These are phyloP conservation scores for Boletus rubroflammeus DNA, from an alignment of 768 basidiomycete genomes.

Conservation along the genomic window DNA sequence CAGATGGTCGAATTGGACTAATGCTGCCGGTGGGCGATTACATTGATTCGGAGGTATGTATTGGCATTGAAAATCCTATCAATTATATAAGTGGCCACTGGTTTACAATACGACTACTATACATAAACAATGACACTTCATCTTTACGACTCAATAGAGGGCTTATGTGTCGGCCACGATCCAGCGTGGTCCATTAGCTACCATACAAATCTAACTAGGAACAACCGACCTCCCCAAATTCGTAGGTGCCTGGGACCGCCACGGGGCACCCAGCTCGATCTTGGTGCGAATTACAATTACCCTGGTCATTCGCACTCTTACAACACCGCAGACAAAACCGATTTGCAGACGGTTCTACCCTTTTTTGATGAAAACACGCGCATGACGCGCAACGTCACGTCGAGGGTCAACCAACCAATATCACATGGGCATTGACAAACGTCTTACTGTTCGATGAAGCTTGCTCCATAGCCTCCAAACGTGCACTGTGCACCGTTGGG, in stretches of 20 bases:
- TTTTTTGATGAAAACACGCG: conserved; percentile 12
- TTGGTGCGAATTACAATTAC: conserved; percentile 49
- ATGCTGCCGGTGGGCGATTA: no score
- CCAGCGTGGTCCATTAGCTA: conserved; percentile 8
- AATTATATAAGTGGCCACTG: no score
- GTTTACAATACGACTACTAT: no score
- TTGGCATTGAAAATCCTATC: no score
- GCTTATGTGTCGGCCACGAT: conserved; percentile 2
- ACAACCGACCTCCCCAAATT: conserved; percentile 40
- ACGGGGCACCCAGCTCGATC: conserved; percentile 41
- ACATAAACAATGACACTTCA: not conserved
- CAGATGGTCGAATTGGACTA: not conserved
- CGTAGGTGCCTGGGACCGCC: conserved; percentile 45
- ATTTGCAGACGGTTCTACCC: conserved; percentile 43
- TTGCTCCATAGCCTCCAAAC: conserved; percentile 48
- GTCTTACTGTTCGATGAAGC: conserved; percentile 49
- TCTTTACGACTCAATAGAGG: not conserved
- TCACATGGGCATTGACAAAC: not conserved
- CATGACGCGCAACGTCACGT: not conserved
- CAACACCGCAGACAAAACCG: conserved; percentile 53
- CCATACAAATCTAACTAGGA: conserved; percentile 24
- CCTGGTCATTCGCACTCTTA: conserved; percentile 37
- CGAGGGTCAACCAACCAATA: not conserved
- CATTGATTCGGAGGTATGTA: no score
- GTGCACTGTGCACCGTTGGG: conserved; percentile 53